These are phyloP conservation scores for Hyparrhenia diplandra DNA, from an alignment of 176 grass and related monocot species.

Conservation along the genomic window DNA sequence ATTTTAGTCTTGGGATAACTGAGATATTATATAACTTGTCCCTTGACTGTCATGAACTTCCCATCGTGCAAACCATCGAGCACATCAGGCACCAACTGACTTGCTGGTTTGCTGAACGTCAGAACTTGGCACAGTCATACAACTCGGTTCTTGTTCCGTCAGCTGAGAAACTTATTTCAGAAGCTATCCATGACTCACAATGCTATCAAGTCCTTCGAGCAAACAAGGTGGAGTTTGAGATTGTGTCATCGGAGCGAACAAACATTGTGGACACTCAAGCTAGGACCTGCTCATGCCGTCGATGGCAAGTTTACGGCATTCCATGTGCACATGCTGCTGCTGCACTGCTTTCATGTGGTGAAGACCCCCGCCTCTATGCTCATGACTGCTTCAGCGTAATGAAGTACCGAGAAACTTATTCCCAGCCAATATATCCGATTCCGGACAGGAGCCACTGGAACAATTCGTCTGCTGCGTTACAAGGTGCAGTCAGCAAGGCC, in stretches of 20 bases:
- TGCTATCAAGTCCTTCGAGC: constrained; percentile 98
- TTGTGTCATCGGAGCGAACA: constrained; percentile 89
- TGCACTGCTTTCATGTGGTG: constrained; percentile 83
- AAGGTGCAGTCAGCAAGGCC: constrained; percentile 42
- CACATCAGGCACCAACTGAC: constrained; percentile 75
- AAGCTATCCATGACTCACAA: constrained; percentile 71
- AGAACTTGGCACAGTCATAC: constrained; percentile 55
- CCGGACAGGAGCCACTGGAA: constrained; percentile 29
- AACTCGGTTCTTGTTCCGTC: constrained; percentile 83
- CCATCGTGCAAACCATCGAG: constrained; percentile 90
- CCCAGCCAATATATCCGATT: constrained; percentile 52
- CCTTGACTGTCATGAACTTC: constrained; percentile 91
- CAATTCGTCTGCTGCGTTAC: neutral
- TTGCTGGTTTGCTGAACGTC: constrained; percentile 81
- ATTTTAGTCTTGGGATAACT: constrained; percentile 79
- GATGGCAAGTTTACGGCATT: constrained; percentile 95
- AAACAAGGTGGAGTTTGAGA: constrained; percentile 99
- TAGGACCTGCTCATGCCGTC: constrained; percentile 74
- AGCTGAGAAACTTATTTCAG: constrained; percentile 81
- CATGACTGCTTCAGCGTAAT: constrained; percentile 79
- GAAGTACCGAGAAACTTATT: constrained; percentile 45
- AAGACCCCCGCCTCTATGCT: constrained; percentile 71
- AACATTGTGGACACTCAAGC: constrained; percentile 93
- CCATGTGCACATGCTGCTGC: constrained; percentile 93
- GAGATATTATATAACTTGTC: constrained; percentile 84